These are phyloP conservation scores for Iris macrosiphon DNA, from an alignment of 106 monocot species.

Conservation along the genomic window DNA sequence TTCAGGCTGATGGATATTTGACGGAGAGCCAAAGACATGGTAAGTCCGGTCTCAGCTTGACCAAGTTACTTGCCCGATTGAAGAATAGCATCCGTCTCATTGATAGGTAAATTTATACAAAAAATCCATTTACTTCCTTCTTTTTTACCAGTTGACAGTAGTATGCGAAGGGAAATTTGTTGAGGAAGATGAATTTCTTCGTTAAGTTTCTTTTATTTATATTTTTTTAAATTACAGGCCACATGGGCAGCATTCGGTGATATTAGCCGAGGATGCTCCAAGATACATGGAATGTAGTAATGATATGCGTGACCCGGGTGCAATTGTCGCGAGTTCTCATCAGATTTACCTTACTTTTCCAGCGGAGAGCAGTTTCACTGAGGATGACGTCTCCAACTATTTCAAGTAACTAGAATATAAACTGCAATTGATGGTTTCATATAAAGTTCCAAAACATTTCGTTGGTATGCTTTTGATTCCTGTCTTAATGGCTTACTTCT, in stretches of 20 bases:
- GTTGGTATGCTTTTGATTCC: neutral
- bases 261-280: conserved; percentile 50
- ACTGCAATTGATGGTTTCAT: too few relatives aligned
- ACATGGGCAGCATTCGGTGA: conserved; percentile 77
- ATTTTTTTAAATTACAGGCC: conserved; percentile 28
- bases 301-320: conserved; percentile 14
- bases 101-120: conserved; percentile 38
- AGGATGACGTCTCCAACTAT: conserved; percentile 74
- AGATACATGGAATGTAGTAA: conserved; percentile 42
- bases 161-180: neutral
- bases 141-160: neutral
- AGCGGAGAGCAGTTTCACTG: conserved; percentile 70
- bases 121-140: neutral
- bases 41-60: conserved; percentile 66
- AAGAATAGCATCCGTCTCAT: conserved; percentile 62
- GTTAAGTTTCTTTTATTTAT: neutral
- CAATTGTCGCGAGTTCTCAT: conserved; percentile 25
- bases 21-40: conserved; percentile 90
- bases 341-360: conserved; percentile 97
- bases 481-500: neutral
- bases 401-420: conserved; percentile 49
- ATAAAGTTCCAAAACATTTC: neutral
- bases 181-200: too few relatives aligned
- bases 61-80: conserved; percentile 58
- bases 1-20: conserved; percentile 70